These are phyloP conservation scores for Tricladium varicosporioides DNA, from an alignment of 2,329 filamentous ascomycete genomes.

Conservation along the genomic window DNA sequence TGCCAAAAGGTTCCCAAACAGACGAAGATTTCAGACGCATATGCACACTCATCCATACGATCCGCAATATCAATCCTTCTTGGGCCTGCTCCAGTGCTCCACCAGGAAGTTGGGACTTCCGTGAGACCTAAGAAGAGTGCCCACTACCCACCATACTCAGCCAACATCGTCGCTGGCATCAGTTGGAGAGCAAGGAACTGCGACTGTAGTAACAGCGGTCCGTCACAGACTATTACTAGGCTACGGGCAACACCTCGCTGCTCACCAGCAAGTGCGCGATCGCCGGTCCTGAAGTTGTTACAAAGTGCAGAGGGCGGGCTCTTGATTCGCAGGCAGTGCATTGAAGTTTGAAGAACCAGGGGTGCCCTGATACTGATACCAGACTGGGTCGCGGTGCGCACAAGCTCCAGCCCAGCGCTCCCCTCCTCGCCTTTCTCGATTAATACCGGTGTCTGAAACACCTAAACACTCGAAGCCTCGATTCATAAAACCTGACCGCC, in stretches of 20 bases:
- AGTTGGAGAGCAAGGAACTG: background rate
- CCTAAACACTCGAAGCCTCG: slow-evolving; percentile 18
- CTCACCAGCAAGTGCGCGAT: background rate
- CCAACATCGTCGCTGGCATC: background rate
- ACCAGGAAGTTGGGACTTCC: background rate
- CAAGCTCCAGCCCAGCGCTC: slow-evolving; percentile 5
- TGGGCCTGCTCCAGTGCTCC: background rate
- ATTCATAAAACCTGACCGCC: slow-evolving; percentile 30
- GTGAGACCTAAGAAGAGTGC: too few species aligned
- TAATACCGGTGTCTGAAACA: slow-evolving; percentile 26
- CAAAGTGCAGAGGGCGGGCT: background rate
- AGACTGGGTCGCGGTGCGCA: background rate
- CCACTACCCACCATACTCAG: too few species aligned
- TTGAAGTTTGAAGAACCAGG: background rate
- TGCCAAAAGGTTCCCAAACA: background rate
- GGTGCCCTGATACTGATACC: background rate
- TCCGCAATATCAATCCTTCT: background rate
- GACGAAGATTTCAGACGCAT: slow-evolving; percentile 7
- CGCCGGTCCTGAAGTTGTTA: background rate
- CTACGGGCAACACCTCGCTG: background rate
- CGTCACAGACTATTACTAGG: too few species aligned
- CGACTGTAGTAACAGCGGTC: too few species aligned
- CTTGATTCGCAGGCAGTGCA: background rate
- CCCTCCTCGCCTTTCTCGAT: slow-evolving; percentile 17
- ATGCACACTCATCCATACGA: slow-evolving; percentile 4